phyloP scores from a whole-genome alignment of 2,329 filamentous ascomycete species.

The Fusarium sacchari region DNA sequence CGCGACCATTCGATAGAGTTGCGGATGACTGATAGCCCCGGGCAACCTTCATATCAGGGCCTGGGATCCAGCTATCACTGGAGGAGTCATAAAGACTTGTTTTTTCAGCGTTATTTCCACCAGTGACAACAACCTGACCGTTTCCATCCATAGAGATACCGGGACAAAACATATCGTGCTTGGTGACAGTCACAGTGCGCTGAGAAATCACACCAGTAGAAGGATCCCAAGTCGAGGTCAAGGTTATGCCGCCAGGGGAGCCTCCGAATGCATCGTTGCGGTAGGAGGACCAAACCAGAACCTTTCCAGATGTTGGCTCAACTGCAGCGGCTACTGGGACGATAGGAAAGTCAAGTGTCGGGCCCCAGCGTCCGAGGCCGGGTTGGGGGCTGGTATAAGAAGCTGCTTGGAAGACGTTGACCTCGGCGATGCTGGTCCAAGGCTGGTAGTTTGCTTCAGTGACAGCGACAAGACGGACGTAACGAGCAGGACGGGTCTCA shows the following conservation, averaged over 20 bases:
- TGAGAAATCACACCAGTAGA: not conserved
- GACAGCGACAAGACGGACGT: slow-evolving; percentile 10
- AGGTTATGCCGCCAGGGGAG: slow-evolving; percentile 3
- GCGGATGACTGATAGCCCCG: slow-evolving; percentile 24
- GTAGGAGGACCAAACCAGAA: slow-evolving; percentile 25
- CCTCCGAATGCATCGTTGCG: not conserved
- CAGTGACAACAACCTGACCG: slow-evolving; percentile 63
- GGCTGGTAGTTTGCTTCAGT: slow-evolving; percentile 10
- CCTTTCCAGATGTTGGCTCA: slow-evolving; percentile 20
- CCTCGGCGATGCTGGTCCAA: slow-evolving; percentile 30
- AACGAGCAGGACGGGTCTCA: slow-evolving; percentile 24
- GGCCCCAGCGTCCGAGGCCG: slow-evolving; percentile 19
- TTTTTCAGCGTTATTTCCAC: slow-evolving; percentile 59
- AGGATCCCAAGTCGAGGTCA: slow-evolving; percentile 23
- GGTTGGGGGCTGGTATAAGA: not conserved
- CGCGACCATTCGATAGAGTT: slow-evolving; percentile 11
- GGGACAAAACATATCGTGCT: slow-evolving; percentile 67
- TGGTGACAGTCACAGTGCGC: slow-evolving; percentile 50
- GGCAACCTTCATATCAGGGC: slow-evolving; percentile 17
- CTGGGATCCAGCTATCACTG: slow-evolving; percentile 15
- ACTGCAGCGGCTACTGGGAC: slow-evolving; percentile 31
- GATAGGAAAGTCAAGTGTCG: slow-evolving; percentile 26
- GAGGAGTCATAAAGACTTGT: slow-evolving; percentile 58
- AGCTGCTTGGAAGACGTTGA: slow-evolving; percentile 24
- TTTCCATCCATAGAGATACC: slow-evolving; percentile 61